Base-by-base conservation (phyloP, 306 rosid genomes). In the Sophora flavescens region DNA sequence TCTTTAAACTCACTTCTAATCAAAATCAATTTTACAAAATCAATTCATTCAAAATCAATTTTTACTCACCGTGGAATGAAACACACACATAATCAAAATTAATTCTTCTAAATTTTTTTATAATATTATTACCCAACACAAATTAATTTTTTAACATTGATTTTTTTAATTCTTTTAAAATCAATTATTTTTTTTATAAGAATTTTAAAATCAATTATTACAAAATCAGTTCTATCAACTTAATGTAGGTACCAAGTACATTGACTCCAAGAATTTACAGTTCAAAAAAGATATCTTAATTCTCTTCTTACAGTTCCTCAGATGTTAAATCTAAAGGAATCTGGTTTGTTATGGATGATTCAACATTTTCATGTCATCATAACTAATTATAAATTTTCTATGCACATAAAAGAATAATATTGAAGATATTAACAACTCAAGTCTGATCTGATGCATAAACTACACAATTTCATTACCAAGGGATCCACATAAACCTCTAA, bases 341-440 rank as follows among this genome's bases (percentile, higher is more conserved):
- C 32, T 35, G 16, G 56, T 33, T 61, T 50, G 54, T 9, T 48
- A 3, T 41, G 54, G 36, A 68, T 47, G 50, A 33, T 28, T 41
- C 35, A 67, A 26, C 60, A 38, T 14, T 35, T 65, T 28, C 38
- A 15, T 3, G 66, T 14, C 15, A 75, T 51, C 17, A 8, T 14
- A 33, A 39, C 39, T 7, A 16, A 72, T 18, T 69, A 52, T 75
- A 56, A 38, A 59, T 42, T 64, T 58, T 60, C 65, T 81, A 51
- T 77, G 53, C 75, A 68, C 81, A 62, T 77, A 47, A 63, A 83
- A 61, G 79, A 70, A 67, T 57, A 48, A 47, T 22, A 56, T 47
- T 48, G 32, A 70, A 42, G 41, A 60, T 72, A 76, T 53, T 38
- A 60, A 80, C 70, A 57, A 68, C 52, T 54, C 22, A 67, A 45